A percentile compares a stretch with the other conserved stretches of the same genome.
Conservation (phyloP, 441 rosid species). For the Eutrema salsugineum region DNA sequence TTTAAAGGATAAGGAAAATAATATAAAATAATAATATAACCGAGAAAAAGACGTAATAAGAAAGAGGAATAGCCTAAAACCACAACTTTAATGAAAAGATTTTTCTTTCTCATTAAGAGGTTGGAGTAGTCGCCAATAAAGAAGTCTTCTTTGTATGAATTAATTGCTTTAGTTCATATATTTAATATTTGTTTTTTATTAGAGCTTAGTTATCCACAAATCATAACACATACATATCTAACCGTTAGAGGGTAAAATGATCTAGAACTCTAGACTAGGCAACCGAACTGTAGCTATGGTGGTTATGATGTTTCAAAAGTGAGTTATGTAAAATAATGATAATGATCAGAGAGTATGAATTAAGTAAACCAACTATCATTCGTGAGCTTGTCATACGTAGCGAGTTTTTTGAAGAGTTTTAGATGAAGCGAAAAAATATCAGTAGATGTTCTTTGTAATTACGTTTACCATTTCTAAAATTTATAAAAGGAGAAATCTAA, state of each 20-base stretch:
- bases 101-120: constrained; percentile 20
- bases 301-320: not conserved
- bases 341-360: no score
- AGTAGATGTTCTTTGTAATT: not conserved
- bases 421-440: no score
- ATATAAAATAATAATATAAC: not conserved
- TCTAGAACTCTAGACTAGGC: constrained; percentile 17
- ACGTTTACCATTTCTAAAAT: not conserved
- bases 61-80: constrained; percentile 18
- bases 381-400: no score
- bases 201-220: constrained; percentile 13
- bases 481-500: not conserved
- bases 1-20: constrained; percentile 21
- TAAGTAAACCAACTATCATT: no score
- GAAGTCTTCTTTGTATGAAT: constrained; percentile 18
- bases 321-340: no score
- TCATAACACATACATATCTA: constrained; percentile 7
- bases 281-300: constrained; percentile 19
- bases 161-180: constrained; percentile 14
- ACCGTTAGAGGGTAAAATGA: constrained; percentile 8
- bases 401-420: no score
- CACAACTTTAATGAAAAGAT: constrained; percentile 18
- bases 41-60: not conserved
- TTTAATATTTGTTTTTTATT: not conserved
- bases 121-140: constrained; percentile 24